These are phyloP conservation scores for Entomophthora muscae DNA, from an alignment of 371 early-diverging fungal species.

Conservation along the genomic window DNA sequence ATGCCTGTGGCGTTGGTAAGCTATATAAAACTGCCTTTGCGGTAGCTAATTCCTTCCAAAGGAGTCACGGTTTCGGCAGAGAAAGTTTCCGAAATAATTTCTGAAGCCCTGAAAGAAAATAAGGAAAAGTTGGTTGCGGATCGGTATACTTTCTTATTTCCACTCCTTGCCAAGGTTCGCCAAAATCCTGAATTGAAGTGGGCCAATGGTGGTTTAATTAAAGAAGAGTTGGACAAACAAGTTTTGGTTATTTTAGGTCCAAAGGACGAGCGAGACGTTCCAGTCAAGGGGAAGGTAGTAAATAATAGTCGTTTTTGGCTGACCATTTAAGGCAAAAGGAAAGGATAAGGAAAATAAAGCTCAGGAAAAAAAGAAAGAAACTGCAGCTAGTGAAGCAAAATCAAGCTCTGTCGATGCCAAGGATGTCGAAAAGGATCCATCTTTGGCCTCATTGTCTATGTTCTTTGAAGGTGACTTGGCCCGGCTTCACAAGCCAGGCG, in stretches of 20 bases:
- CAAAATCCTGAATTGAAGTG: conserved; percentile 55
- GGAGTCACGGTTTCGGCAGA: conserved; percentile 63
- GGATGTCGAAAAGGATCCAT: conserved; percentile 1
- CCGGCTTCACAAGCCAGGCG: conserved; percentile 90
- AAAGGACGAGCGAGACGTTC: conserved; percentile 84
- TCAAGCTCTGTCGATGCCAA: conserved; percentile 1
- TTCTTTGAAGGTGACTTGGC: conserved; percentile 85
- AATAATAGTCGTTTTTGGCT: no score
- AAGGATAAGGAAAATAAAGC: conserved; percentile 24
- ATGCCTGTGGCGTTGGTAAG: conserved; percentile 80
- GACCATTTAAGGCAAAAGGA: no score
- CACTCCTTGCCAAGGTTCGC: conserved; percentile 50
- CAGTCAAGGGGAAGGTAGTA: conserved; percentile 39
- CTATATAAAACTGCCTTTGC: conserved; percentile 1
- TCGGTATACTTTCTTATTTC: conserved; percentile 64
- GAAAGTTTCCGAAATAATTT: conserved; percentile 32
- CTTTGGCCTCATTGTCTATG: conserved; percentile 22
- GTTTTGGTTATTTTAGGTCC: conserved; percentile 73
- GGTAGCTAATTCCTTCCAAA: conserved; percentile 13
- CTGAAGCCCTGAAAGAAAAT: conserved; percentile 32
- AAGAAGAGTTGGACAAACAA: conserved; percentile 71
- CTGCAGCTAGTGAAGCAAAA: conserved; percentile 2
- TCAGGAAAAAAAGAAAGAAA: no score
- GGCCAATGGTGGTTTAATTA: conserved; percentile 77
- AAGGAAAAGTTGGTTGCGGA: conserved; percentile 55